Conservation (phyloP, 2,329 filamentous ascomycete genomes). For the Sporothrix humicola region DNA sequence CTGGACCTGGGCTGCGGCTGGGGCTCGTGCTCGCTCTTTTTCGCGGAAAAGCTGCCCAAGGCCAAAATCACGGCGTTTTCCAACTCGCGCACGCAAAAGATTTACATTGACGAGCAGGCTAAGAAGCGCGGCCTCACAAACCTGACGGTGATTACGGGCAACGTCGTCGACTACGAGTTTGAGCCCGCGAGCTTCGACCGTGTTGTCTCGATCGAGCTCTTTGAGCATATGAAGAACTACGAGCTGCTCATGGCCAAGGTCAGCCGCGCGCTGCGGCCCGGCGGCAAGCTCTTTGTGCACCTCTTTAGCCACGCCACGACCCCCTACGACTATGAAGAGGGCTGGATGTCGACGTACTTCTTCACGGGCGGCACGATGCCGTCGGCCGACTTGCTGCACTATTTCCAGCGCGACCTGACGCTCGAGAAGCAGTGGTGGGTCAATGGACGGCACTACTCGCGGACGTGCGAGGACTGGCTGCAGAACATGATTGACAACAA, state of each 20-base stretch:
- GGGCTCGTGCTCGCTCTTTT: constrained; percentile 69
- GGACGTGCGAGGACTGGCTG: constrained; percentile 74
- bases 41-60: constrained; percentile 68
- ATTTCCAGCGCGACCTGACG: constrained; percentile 67
- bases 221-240: constrained; percentile 81
- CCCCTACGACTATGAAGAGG: constrained; percentile 72
- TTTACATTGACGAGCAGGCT: constrained; percentile 67
- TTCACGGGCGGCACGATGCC: constrained; percentile 77
- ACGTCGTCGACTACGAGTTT: constrained; percentile 71
- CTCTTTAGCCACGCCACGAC: constrained; percentile 69
- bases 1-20: constrained; percentile 72
- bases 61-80: constrained; percentile 70
- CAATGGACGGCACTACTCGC: constrained; percentile 69
- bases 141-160: constrained; percentile 67
- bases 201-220: constrained; percentile 71
- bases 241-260: constrained; percentile 69
- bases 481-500: constrained; percentile 64
- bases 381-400: constrained; percentile 68
- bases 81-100: constrained; percentile 71
- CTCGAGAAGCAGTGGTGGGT: constrained; percentile 73
- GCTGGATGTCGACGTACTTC: constrained; percentile 77
- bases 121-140: constrained; percentile 62
- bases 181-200: constrained; percentile 63
- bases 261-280: constrained; percentile 61
- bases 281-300: constrained; percentile 72